Percentiles rank a stretch among this genome's conserved stretches.
These are phyloP conservation scores for Galeopsis tetrahit DNA, from an alignment of 257 asterid species.

Conservation along the genomic window DNA sequence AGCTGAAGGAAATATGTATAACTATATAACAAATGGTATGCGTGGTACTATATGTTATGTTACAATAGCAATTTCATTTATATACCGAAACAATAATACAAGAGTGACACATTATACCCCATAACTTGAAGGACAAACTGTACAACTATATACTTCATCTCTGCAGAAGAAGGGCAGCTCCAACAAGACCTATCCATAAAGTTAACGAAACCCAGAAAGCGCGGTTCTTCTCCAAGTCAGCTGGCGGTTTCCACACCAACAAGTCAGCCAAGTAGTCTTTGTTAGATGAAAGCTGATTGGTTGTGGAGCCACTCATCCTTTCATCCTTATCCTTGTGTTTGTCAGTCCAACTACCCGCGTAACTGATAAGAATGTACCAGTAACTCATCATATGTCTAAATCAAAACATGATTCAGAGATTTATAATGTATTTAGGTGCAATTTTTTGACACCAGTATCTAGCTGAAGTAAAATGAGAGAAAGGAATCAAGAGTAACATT, in stretches of 20 bases:
- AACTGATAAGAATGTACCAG: constrained; percentile 43
- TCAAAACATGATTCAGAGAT: background rate
- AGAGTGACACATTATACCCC: constrained; percentile 27
- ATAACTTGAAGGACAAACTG: constrained; percentile 26
- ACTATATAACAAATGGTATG: constrained; percentile 1
- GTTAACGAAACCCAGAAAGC: constrained; percentile 80
- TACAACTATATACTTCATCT: constrained; percentile 47
- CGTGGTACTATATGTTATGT: constrained; percentile 28
- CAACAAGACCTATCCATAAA: constrained; percentile 86
- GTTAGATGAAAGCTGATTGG: constrained; percentile 70
- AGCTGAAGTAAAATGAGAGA: background rate
- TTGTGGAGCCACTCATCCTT: constrained; percentile 61
- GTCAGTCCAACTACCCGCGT: constrained; percentile 91
- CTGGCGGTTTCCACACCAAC: constrained; percentile 82
- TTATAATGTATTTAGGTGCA: background rate
- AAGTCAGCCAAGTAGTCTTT: constrained; percentile 78
- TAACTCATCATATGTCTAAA: background rate
- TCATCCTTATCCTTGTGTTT: constrained; percentile 81
- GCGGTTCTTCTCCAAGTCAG: constrained; percentile 68
- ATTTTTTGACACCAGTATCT: no score
- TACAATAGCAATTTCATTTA: constrained; percentile 32
- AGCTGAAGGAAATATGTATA: background rate
- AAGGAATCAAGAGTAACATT: background rate
- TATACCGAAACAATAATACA: constrained; percentile 18
- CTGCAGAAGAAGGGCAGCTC: constrained; percentile 75